Conservation (phyloP, 768 basidiomycete species). For the Rhizopogon roseolus region DNA sequence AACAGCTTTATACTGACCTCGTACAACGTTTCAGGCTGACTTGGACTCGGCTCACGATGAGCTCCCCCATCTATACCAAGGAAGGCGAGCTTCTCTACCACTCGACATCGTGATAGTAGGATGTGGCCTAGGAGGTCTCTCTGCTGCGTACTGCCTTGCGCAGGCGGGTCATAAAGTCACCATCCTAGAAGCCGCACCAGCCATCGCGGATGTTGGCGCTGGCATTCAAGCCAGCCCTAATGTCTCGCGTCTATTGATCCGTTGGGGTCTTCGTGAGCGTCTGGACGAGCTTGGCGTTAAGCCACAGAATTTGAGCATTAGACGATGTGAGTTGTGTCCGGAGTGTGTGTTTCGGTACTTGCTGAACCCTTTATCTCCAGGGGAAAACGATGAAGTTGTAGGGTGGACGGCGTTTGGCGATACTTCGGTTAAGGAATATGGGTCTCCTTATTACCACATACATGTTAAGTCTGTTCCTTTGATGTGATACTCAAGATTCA, state of each 20-base stretch:
- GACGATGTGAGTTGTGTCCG: conserved; percentile 32
- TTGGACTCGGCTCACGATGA: neutral
- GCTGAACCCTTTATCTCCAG: conserved; percentile 1
- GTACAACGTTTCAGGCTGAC: neutral
- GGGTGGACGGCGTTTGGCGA: conserved; percentile 33
- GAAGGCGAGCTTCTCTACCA: conserved; percentile 16
- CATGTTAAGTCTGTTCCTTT: conserved; percentile 23
- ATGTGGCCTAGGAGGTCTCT: conserved; percentile 46
- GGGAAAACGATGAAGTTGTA: conserved; percentile 29
- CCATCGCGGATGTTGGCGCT: conserved; percentile 43
- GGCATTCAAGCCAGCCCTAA: conserved; percentile 47
- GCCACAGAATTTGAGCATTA: conserved; percentile 35
- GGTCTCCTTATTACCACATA: conserved; percentile 28
- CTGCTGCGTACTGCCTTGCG: conserved; percentile 42
- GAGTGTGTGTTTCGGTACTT: neutral
- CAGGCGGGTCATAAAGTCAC: conserved; percentile 46
- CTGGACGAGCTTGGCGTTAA: conserved; percentile 34
- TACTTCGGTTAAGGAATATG: conserved; percentile 25
- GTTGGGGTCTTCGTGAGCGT: conserved; percentile 46
- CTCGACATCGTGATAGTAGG: conserved; percentile 43
- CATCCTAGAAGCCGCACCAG: conserved; percentile 37
- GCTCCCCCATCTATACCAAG: conserved; percentile 15
- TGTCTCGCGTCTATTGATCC: conserved; percentile 37
- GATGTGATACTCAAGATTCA: neutral
- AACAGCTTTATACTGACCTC: neutral